Base-by-base conservation (phyloP, 805 yeast species). In the Pichia manshurica region DNA sequence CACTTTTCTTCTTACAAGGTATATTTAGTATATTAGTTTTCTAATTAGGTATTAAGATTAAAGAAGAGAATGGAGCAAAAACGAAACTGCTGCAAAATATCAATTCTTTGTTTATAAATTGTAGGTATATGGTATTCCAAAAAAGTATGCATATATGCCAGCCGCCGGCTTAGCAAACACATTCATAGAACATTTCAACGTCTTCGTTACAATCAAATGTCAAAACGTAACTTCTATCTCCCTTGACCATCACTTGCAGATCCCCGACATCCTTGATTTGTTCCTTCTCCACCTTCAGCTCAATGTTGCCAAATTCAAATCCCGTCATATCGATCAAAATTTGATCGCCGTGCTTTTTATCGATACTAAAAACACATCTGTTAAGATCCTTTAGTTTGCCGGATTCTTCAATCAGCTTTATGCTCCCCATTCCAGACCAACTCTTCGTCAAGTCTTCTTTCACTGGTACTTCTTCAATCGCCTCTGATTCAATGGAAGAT, bases 221-320 rank as follows among this genome's bases (percentile, higher is more conserved):
- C 16, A 53, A 23, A 17, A 53, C 22, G 31, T 50, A 53, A 22
- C 40, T 49, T 1, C 22, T 15, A 15, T 36, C 38, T 10, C 42
- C 49, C 17, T 28, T 38, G 10, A 49, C n/a, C 7, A 47, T 16
- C 33, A 45, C 22, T 19, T 42, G 33, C 25, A 37, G 32, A 33
- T 46, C 44, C 22, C 37, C 37, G 19, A 46, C 19, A 32, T 32
- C 37, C 2, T 35, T 40, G 6, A 53, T 12, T 12, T 47, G 44
- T 8, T 45, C 37, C 4, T 16, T 34, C 2, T 3, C 1, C 7
- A 46, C 19, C 16, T 34, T 28, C 8, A 53, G 16, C 19, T 42
- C 53, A 19, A 53, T 35, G 21, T 40, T 50, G 31, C 55, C 55
- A 39, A 53, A 53, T 21, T 53, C 53, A 41, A 50, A 53, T 15